These are phyloP conservation scores for Exophiala sp. DNA, from an alignment of 2,329 filamentous ascomycete genomes.

Conservation along the genomic window DNA sequence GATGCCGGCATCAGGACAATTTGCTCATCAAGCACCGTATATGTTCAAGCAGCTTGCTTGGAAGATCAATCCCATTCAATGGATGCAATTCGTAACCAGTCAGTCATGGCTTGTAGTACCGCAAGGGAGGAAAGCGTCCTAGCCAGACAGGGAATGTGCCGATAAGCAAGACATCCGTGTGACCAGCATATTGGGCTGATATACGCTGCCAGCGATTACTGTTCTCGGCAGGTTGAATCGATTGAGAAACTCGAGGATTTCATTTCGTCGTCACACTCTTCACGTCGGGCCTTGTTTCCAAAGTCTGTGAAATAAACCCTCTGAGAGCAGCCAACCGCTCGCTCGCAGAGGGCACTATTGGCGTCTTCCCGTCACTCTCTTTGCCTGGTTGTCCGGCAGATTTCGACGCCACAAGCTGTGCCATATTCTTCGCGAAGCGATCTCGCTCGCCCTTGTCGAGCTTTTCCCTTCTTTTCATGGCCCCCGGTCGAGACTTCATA, in stretches of 20 bases:
- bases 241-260: background rate
- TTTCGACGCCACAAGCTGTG: conserved; percentile 49
- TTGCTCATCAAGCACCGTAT: no score
- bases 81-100: no score
- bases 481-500: conserved; percentile 67
- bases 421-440: conserved; percentile 77
- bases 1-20: no score
- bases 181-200: no score
- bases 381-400: background rate
- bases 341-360: conserved; percentile 39
- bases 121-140: no score
- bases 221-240: no score
- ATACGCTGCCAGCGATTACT: no score
- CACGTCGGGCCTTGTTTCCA: conserved; percentile 61
- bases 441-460: conserved; percentile 75
- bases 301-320: conserved; percentile 75
- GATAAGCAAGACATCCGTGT: no score
- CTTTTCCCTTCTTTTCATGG: conserved; percentile 74
- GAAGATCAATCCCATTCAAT: no score
- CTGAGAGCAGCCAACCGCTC: conserved; percentile 75
- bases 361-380: conserved; percentile 11
- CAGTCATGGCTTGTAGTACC: no score
- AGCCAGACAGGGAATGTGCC: no score
- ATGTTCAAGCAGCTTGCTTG: no score
- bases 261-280: conserved; percentile 13